Conservation (phyloP, 2,329 filamentous ascomycete genomes). For the Pezicula rhizophila region DNA sequence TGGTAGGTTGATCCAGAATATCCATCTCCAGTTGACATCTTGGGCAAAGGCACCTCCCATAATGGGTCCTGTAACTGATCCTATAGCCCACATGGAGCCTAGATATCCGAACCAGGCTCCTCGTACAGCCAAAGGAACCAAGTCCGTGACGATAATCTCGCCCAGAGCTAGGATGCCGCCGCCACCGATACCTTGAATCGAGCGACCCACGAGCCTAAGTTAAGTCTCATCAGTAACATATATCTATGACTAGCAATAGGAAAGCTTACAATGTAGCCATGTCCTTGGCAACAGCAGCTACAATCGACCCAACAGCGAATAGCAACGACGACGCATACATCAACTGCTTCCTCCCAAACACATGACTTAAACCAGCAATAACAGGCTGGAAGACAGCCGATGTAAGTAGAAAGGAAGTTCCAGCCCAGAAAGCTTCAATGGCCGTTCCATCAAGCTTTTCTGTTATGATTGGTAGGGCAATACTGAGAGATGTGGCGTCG, state of each 20-base stretch:
- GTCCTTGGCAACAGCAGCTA: conserved; percentile 30
- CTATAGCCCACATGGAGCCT: conserved; percentile 44
- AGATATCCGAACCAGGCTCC: conserved; percentile 32
- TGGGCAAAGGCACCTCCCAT: conserved; percentile 49
- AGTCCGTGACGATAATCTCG: conserved; percentile 40
- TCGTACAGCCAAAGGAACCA: conserved; percentile 37
- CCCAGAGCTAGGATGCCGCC: conserved; percentile 43
- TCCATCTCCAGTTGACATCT: conserved; percentile 51
- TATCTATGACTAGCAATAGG: neutral
- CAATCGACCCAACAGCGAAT: conserved; percentile 34
- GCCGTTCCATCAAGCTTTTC: conserved; percentile 43
- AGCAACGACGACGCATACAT: conserved; percentile 21
- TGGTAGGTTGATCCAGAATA: conserved; percentile 45
- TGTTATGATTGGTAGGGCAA: conserved; percentile 52
- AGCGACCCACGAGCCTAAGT: conserved; percentile 31
- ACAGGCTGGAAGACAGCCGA: conserved; percentile 55
- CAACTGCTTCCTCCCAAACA: conserved; percentile 34
- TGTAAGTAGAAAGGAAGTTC: conserved; percentile 63
- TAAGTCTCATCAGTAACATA: neutral
- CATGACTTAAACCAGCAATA: conserved; percentile 32
- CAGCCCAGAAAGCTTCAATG: conserved; percentile 64
- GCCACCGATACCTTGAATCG: conserved; percentile 44
- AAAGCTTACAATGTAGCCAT: conserved; percentile 27
- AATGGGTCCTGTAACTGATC: conserved; percentile 45
- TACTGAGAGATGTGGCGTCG: conserved; percentile 59